phyloP scores from a whole-genome alignment of 306 rosid genomes.

The Mimosa bimucronata region DNA sequence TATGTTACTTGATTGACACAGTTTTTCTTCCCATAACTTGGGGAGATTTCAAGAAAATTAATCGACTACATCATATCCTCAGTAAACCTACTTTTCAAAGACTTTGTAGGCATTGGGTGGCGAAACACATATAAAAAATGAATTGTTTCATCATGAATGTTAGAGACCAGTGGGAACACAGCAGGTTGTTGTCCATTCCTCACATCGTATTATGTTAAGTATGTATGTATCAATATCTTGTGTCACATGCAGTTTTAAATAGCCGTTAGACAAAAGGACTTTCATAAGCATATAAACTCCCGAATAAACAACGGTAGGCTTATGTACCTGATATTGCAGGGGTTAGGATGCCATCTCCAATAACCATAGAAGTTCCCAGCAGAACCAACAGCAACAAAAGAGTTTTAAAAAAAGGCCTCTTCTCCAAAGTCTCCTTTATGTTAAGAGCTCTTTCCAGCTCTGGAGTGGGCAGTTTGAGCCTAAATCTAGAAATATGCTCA shows the following conservation, averaged over 20 bases:
- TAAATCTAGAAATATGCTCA: slow-evolving; percentile 84
- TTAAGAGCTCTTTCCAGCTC: slow-evolving; percentile 85
- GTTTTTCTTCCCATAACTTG: neutral
- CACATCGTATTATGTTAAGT: no score
- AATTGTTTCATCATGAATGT: no score
- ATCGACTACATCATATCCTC: neutral
- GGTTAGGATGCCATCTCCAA: slow-evolving; percentile 97
- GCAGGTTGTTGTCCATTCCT: no score
- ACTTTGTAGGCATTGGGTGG: neutral
- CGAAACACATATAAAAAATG: no score
- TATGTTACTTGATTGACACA: neutral
- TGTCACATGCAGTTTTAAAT: no score
- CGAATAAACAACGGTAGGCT: neutral
- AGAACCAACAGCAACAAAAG: slow-evolving; percentile 79
- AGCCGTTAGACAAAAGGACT: neutral
- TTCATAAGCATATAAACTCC: slow-evolving; percentile 2
- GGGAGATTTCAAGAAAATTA: neutral
- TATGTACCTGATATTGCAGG: slow-evolving; percentile 93
- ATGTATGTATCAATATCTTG: no score
- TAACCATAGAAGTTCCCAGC: slow-evolving; percentile 93
- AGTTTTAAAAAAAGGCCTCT: slow-evolving; percentile 57
- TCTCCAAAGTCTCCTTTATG: slow-evolving; percentile 82
- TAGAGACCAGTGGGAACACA: no score
- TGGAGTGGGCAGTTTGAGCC: slow-evolving; percentile 92
- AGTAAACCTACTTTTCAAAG: neutral